Base-by-base conservation (phyloP, 345 rosid genomes). In the Eutrema heterophyllum region DNA sequence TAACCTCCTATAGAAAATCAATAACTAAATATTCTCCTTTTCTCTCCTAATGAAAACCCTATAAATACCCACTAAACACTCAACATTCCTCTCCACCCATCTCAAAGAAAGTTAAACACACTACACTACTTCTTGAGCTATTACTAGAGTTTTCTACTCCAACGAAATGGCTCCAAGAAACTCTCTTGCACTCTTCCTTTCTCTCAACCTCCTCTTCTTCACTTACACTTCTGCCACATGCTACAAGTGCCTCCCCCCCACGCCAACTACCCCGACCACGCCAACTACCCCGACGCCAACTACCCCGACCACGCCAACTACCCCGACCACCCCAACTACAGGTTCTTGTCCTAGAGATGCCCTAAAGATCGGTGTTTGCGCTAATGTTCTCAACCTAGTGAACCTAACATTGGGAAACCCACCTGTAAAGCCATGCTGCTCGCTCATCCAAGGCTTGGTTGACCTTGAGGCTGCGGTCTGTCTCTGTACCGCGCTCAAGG, bases 391-490 rank as follows among this genome's bases (percentile, higher is more conserved):
- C 38, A 67, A 68, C 2, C 54, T 83, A 64, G 75, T 81, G n/a
- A 55, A 83, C 70, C 4, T 76, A 52, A 76, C 58, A 12, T 9
- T 83, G 13, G 84, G 81, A 41, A 55, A 9, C 13, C 86, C 86
- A 26, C 85, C 86, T 0, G 79, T 70, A 8, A 2, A 46, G 9
- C 78, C 84, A 16, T 83, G 88, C 18, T 87, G 88, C 41, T 3
- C 80, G 4, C 77, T 82, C 45, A 51, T 87, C 7, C 9, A 68
- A 16, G 83, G 82, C 6, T 83, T 87, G 52, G 84, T 2, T 16
- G 91, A 75, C 53, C 79, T 85, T 26, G 88, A 87, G 35, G 87
- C 83, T 39, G 85, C 87, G 1, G 68, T 71, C 57, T 87, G 87
- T 79, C 86, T 87, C 9, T 87, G 86, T 78, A 82, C 86, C 13